These are phyloP conservation scores for Pseudocercospora fijiensis DNA, from an alignment of 2,329 filamentous ascomycete genomes.

Conservation along the genomic window DNA sequence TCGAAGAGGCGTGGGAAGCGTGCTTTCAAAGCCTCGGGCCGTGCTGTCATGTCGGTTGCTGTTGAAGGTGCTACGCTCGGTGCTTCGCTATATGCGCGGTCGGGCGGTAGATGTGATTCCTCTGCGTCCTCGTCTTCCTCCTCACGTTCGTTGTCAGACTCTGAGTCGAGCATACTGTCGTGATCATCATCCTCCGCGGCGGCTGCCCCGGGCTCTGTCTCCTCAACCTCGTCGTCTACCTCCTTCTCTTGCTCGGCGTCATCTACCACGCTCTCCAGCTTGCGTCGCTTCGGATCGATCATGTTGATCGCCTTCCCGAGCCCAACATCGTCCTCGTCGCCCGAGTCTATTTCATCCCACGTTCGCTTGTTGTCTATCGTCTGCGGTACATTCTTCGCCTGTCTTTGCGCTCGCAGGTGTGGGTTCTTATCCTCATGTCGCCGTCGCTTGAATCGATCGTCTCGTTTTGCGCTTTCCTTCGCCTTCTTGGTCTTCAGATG, in stretches of 20 bases:
- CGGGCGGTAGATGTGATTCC: slow-evolving; percentile 19
- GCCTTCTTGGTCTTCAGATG: slow-evolving; percentile 78
- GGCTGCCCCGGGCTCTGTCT: slow-evolving; percentile 31
- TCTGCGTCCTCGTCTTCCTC: slow-evolving; percentile 39
- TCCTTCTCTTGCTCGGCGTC: slow-evolving; percentile 21
- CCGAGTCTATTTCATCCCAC: slow-evolving; percentile 64
- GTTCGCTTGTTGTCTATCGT: slow-evolving; percentile 86
- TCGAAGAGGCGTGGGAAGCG: slow-evolving; percentile 63
- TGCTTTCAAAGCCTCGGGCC: slow-evolving; percentile 59
- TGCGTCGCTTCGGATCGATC: slow-evolving; percentile 47
- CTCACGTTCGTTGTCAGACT: slow-evolving; percentile 48
- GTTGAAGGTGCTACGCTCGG: slow-evolving; percentile 53
- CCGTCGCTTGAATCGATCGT: slow-evolving; percentile 73
- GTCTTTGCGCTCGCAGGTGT: slow-evolving; percentile 67
- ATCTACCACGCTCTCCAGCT: slow-evolving; percentile 37
- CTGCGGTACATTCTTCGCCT: slow-evolving; percentile 73
- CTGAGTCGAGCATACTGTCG: slow-evolving; percentile 74
- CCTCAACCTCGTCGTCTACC: slow-evolving; percentile 13
- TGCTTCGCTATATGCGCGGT: slow-evolving; percentile 43
- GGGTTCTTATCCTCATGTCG: slow-evolving; percentile 85
- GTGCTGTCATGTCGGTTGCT: slow-evolving; percentile 60
- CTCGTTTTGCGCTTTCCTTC: slow-evolving; percentile 70
- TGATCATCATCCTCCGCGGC: slow-evolving; percentile 48
- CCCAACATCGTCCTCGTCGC: slow-evolving; percentile 41
- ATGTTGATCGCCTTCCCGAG: slow-evolving; percentile 48